Conservation (phyloP, 768 basidiomycete genomes). For the Pholiota microspora region DNA sequence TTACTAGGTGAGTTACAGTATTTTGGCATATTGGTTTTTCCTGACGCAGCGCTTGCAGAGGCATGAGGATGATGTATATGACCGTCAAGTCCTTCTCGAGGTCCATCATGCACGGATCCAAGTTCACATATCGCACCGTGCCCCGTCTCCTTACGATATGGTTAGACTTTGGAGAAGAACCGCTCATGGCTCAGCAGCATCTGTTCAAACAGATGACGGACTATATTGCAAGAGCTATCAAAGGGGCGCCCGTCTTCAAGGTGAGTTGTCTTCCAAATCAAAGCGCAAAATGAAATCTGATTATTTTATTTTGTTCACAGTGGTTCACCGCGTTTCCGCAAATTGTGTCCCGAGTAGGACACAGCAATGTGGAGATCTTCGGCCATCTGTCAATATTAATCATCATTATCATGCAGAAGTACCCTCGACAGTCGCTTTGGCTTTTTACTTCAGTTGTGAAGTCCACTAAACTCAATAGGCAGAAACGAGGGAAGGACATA, state of each 20-base stretch:
- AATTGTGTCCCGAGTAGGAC: constrained; percentile 91
- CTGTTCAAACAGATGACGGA: constrained; percentile 56
- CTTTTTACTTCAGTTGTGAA: constrained; percentile 86
- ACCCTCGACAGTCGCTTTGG: constrained; percentile 93
- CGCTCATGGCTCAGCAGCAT: constrained; percentile 27
- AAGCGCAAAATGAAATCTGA: not conserved
- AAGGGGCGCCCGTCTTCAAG: constrained; percentile 75
- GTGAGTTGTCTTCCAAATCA: constrained; percentile 32
- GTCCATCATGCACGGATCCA: constrained; percentile 81
- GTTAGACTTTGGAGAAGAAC: constrained; percentile 84
- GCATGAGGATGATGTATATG: constrained; percentile 59
- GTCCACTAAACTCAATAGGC: constrained; percentile 67
- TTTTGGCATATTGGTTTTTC: too few relatives aligned
- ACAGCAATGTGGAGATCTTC: constrained; percentile 62
- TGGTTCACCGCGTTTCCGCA: constrained; percentile 98
- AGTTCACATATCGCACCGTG: constrained; percentile 94
- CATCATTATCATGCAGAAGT: constrained; percentile 66
- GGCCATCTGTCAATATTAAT: constrained; percentile 65
- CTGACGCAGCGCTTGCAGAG: constrained; percentile 43
- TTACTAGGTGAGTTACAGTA: constrained; percentile 44
- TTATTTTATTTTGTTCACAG: constrained; percentile 35
- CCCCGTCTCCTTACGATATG: constrained; percentile 93
- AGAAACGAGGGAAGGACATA: constrained; percentile 56
- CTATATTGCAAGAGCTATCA: constrained; percentile 52
- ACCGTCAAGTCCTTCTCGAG: constrained; percentile 67